These are phyloP conservation scores for Blastobotrys malaysiensis DNA, from an alignment of 1,139 yeast species.

Conservation along the genomic window DNA sequence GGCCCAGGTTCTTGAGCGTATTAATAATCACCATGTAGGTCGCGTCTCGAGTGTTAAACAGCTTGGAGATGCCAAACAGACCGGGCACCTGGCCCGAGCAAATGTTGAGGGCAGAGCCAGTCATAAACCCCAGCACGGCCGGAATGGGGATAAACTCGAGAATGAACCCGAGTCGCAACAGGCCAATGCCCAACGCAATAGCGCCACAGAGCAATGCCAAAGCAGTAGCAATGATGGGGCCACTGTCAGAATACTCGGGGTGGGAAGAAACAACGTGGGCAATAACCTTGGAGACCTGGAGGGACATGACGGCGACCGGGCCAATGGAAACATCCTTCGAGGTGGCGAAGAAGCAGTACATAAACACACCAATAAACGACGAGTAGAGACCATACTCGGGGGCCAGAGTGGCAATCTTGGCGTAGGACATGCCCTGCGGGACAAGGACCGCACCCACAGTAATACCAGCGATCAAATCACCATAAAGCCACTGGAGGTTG, in stretches of 20 bases:
- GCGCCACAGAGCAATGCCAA: constrained; percentile 80
- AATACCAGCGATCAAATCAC: constrained; percentile 86
- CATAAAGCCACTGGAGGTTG: constrained; percentile 69
- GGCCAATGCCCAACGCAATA: constrained; percentile 74
- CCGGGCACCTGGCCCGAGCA: constrained; percentile 82
- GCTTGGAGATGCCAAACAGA: constrained; percentile 63
- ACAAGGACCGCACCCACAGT: constrained; percentile 91
- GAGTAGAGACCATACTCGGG: constrained; percentile 88
- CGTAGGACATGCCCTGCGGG: constrained; percentile 95
- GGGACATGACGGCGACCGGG: constrained; percentile 95
- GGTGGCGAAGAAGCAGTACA: constrained; percentile 87
- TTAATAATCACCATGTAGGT: constrained; percentile 66
- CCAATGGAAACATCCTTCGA: constrained; percentile 95
- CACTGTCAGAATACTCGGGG: constrained; percentile 35
- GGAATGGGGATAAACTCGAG: constrained; percentile 87
- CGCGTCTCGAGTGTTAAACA: constrained; percentile 67
- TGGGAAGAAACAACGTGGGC: constrained; percentile 53
- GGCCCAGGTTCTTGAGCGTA: constrained; percentile 64
- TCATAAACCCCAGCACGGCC: constrained; percentile 92
- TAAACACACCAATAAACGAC: constrained; percentile 85
- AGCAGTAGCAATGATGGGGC: constrained; percentile 59
- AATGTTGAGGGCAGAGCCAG: constrained; percentile 86
- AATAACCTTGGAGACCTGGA: constrained; percentile 76
- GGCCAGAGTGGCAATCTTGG: constrained; percentile 73
- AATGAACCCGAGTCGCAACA: constrained; percentile 78